Percentiles rank a stretch among this genome's conserved stretches.
Evolutionary conservation across 441 rosid species (phyloP).

Genomic region (Bocquillonia castaneifolia): DNA sequence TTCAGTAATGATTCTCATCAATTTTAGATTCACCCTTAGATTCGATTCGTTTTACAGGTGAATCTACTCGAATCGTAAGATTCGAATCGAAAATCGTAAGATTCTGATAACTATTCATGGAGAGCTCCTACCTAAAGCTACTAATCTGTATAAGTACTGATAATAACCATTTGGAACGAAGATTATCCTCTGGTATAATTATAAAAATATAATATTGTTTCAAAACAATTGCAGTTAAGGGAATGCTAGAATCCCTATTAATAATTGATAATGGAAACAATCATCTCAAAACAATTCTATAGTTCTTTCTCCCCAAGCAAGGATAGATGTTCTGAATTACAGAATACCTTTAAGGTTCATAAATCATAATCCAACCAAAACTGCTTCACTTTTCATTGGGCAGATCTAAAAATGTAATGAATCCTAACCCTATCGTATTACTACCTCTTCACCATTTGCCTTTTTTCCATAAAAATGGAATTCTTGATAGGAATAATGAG

Average conservation of each 20-base stretch:
- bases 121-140: no score
- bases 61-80: no score
- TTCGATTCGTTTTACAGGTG: no score
- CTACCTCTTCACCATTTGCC: not conserved
- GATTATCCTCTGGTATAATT: constrained; percentile 5
- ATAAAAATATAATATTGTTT: not conserved
- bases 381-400: not conserved
- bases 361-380: not conserved
- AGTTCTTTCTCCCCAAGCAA: not conserved
- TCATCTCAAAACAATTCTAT: not conserved
- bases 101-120: no score
- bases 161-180: not conserved
- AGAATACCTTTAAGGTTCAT: not conserved
- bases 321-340: not conserved
- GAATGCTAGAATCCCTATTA: not conserved
- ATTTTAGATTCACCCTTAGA: no score
- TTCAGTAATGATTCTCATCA: no score
- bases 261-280: not conserved
- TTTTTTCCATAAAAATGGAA: not conserved
- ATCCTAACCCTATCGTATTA: not conserved
- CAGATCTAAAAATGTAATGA: not conserved
- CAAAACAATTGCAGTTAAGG: not conserved
- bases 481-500: not conserved
- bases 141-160: no score
- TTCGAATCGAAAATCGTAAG: no score